Base-by-base conservation (phyloP, 495 filamentous ascomycete genomes). In the Pseudomonodictys pantanalensis region DNA sequence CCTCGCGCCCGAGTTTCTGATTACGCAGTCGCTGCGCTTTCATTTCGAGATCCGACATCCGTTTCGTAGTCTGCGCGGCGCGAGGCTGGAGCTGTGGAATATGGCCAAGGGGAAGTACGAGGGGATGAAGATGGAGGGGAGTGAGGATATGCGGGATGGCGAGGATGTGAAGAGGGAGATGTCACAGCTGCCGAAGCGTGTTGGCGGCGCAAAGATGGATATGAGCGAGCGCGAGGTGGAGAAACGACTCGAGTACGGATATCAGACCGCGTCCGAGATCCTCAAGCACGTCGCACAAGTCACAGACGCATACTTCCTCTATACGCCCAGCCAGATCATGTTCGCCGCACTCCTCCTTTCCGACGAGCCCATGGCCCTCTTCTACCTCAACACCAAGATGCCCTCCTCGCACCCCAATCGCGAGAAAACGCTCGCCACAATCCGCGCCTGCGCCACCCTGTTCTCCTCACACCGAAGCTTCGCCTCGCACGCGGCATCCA, bases 281-380 rank as follows among this genome's bases (percentile, higher is more conserved):
- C 79, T 97, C 30, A 91, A 90, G 59, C 84, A 82, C 41, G 85
- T 88, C 46, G 89, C 91, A 1, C 75, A 93, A 39, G 80, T 96
- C 62, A 92, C 92, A 24, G 93, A 98, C 68, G 91, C 81, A 20
- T 97, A 97, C 75, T 96, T 97, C 77, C 86, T 96, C 67, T 97
- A 89, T 74, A 95, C 95, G 2, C 95, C 93, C 0, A 86, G 88
- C 12, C 93, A 98, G 71, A 93, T 97, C 69, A 91, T 90, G 86
- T 78, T 96, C 18, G 84, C 90, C 0, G 84, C 91, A 0, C 75
- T 97, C 25, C 76, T 84, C 12, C 75, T 92, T 52, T 87, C 84
- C 0, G 93, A 98, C 68, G 75, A 77, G 33, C 85, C 83, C 4
- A 75, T 97, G 12, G 81, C 84, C 1, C 75, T 82, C 62, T 85